Evolutionary conservation across 192 early-diverging fungal species (phyloP), one percentile per base, ranked within the genome.

Genomic region (Coemansia furcata): DNA sequence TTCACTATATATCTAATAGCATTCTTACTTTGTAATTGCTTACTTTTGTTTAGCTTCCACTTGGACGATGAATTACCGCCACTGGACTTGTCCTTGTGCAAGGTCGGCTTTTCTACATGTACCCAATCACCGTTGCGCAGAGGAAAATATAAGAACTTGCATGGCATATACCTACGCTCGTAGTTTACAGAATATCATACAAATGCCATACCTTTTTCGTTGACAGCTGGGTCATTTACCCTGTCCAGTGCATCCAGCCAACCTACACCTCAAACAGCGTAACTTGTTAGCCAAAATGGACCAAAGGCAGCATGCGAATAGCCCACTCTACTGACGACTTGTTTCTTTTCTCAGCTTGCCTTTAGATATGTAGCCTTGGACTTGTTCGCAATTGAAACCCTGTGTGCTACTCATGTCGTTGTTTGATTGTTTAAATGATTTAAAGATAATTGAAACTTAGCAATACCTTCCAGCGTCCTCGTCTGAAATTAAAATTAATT

Each of bases 231-330:
- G 49, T 69, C 58, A 35, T 49, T 65, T 26, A 81, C 58, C 67
- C 60, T 73, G 61, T 76, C 78, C 30, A 60, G 47, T 6, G 67
- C 70, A 73, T 81, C 78, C 29, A 81, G 71, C 78, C 78, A 81
- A 42, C 71, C 78, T 76, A 76, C 26, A 59, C 29, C 17, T 29
- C 17, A 32, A 30, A 14, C 6, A 12, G 17, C 0, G 3, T 32
- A 3, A 35, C 35, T 35, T 2, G 32, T 32, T 33, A 55, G 32
- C 29, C 26, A 15, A 10, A 3, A 4, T 21, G 15, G 15, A n/a
- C 46, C 5, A 33, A 23, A 32, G 2, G 29, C 50, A 58, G 35
- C 32, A 35, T 38, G 8, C 19, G 4, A 26, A 38, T 60, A 19
- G 35, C 7, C 19, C 38, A 39, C 32, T 33, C 19, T 12, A 59